phyloP scores from a whole-genome alignment of 805 yeast genomes.

The Ogataea degrootiae region DNA sequence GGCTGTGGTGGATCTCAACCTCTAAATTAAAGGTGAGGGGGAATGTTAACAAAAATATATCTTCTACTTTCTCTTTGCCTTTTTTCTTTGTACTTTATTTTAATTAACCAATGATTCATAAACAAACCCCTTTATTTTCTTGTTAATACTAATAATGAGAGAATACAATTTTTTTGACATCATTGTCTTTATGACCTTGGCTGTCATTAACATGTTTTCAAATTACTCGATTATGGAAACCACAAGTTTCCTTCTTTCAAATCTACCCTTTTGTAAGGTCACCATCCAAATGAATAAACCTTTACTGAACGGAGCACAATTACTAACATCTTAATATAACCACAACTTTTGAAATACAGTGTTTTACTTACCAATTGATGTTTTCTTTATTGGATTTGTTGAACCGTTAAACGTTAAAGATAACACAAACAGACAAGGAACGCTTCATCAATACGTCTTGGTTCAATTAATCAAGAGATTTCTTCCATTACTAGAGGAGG shows the following conservation, averaged over 20 bases:
- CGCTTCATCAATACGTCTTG: conserved; percentile 24
- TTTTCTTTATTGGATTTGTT: conserved; percentile 24
- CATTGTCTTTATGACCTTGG: conserved; percentile 19
- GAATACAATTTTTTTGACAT: conserved; percentile 28
- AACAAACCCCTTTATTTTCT: not conserved
- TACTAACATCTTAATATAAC: conserved; percentile 1
- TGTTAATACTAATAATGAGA: conserved; percentile 19
- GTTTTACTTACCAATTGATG: conserved; percentile 17
- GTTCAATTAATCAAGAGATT: conserved; percentile 16
- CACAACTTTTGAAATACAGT: conserved; percentile 9
- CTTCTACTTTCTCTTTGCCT: not conserved
- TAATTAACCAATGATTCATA: not conserved
- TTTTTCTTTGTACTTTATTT: not conserved
- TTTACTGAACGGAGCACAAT: not conserved
- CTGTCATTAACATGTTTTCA: conserved; percentile 21
- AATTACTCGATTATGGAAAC: conserved; percentile 19
- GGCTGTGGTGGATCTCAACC: no score
- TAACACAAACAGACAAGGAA: conserved; percentile 26
- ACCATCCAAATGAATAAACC: not conserved
- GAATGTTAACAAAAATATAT: not conserved
- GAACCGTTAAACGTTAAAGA: conserved; percentile 30
- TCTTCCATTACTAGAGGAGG: conserved; percentile 4
- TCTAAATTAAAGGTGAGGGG: no score
- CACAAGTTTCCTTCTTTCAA: conserved; percentile 13
- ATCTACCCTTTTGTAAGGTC: conserved; percentile 19